Evolutionary conservation across 225 moss, liverwort and hornwort species (phyloP), one percentile per base, ranked within the genome.

Genomic region (Rhytidiadelphus loreus): DNA sequence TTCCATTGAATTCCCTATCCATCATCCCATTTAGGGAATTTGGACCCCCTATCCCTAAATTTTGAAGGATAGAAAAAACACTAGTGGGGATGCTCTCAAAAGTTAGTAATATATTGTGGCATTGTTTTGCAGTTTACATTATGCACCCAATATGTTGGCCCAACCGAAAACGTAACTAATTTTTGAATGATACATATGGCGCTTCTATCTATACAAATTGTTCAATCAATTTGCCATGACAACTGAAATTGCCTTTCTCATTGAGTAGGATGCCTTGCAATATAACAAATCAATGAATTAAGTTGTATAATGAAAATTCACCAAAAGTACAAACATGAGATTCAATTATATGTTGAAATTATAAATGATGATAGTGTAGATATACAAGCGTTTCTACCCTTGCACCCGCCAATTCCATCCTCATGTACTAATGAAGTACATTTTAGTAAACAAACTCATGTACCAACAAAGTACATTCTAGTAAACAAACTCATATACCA

Each of bases 311-410:
- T 26, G 15, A 26, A 43, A 8, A 41, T 70, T 15, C 15, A 70
- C 15, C 2, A 3, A 41, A 41, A 41, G 8, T 25, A 15, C 8
- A 2, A 71, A 26, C 3, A 43, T 70, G 15, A 41, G 8, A 70
- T 26, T 43, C 16, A 43, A 9, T 71, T 71, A 8, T 41, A 66
- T 2, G 3, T 21, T n/a, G 21, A 66, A 66, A 21, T 37, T 20
- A 37, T 1, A 68, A 68, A n/a, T 6, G 6, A n/a, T n/a, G 12
- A n/a, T 20, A n/a, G 12, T 6, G 22, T 68, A 20, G 35, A 65
- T 35, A 65, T 20, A 35, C 3, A 0, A 0, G 8, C 3, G 0
- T 37, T 20, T 3, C 11, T 6, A 35, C 18, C 35, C 37, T 5
- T 11, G 11, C 6, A 11, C 30, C 13, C 65, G n/a, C n/a, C 21